Conservation (phyloP, 139 green algal genomes). For the Dunaliella primolecta region DNA sequence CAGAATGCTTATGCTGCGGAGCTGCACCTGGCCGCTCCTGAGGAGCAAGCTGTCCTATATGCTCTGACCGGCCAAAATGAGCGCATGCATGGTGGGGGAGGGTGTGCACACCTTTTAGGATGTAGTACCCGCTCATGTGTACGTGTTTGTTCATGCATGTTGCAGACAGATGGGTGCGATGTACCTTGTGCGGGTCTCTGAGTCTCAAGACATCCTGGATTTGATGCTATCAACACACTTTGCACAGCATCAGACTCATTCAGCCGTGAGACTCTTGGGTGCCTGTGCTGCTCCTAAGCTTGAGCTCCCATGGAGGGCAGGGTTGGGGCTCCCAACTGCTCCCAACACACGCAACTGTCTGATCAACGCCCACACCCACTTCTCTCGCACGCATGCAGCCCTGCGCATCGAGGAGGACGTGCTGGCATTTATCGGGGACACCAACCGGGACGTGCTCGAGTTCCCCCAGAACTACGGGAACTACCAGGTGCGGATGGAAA, state of each 20-base stretch:
- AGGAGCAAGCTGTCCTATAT: background rate
- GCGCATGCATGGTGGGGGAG: background rate
- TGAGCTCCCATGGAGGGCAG: background rate
- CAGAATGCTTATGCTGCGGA: background rate
- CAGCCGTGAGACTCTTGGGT: no score
- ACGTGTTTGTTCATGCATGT: background rate
- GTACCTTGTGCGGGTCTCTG: background rate
- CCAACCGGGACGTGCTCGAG: constrained; percentile 5
- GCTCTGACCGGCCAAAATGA: background rate
- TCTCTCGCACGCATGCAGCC: background rate
- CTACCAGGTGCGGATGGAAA: constrained; percentile 4
- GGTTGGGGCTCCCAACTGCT: background rate
- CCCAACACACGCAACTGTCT: background rate
- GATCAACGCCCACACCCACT: no score
- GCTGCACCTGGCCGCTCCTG: background rate
- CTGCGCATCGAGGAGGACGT: constrained; percentile 12
- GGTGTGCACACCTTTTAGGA: background rate
- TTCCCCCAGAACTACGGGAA: constrained; percentile 7
- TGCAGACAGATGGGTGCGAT: background rate
- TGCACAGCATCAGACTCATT: background rate
- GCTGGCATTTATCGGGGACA: background rate
- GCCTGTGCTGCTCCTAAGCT: no score
- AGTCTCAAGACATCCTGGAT: no score
- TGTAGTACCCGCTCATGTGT: background rate
- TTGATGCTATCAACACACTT: background rate